These are phyloP conservation scores for Cutaneotrichosporon daszewskae DNA, from an alignment of 1,284 basidiomycete species.

Conservation along the genomic window DNA sequence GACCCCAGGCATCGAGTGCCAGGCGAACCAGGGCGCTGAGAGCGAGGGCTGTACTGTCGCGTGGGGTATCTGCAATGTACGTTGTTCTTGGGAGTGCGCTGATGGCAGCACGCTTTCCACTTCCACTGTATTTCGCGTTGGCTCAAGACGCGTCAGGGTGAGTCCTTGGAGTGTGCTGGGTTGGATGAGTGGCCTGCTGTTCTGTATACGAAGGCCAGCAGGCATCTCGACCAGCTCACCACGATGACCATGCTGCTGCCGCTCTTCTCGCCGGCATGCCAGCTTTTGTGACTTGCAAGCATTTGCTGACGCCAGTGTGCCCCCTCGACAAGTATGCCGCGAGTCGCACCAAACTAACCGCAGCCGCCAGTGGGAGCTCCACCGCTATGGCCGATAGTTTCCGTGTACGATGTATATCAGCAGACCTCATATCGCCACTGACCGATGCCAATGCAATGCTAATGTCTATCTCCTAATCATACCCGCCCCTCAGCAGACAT, in stretches of 20 bases:
- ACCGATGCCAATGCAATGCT: too few relatives aligned
- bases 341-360: conserved; percentile 28
- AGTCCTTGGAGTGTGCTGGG: conserved; percentile 8
- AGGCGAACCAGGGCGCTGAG: conserved; percentile 95
- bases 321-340: conserved; percentile 79
- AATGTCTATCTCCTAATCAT: background rate
- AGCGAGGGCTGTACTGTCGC: conserved; percentile 96
- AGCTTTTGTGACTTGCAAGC: too few relatives aligned
- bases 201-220: too few relatives aligned
- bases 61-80: conserved; percentile 97
- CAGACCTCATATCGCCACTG: too few relatives aligned
- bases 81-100: conserved; percentile 31
- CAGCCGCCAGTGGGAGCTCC: conserved; percentile 49
- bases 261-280: too few relatives aligned
- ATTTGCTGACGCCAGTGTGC: conserved; percentile 59
- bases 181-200: too few relatives aligned
- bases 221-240: too few relatives aligned
- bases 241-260: too few relatives aligned
- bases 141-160: conserved; percentile 89
- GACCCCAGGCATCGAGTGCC: conserved; percentile 89
- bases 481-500: background rate
- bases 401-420: conserved; percentile 5
- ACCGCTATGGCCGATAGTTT: conserved; percentile 46
- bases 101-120: conserved; percentile 89
- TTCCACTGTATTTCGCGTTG: conserved; percentile 99